Conservation (phyloP, 2,329 filamentous ascomycete species). For the Zymoseptoria crescenta region DNA sequence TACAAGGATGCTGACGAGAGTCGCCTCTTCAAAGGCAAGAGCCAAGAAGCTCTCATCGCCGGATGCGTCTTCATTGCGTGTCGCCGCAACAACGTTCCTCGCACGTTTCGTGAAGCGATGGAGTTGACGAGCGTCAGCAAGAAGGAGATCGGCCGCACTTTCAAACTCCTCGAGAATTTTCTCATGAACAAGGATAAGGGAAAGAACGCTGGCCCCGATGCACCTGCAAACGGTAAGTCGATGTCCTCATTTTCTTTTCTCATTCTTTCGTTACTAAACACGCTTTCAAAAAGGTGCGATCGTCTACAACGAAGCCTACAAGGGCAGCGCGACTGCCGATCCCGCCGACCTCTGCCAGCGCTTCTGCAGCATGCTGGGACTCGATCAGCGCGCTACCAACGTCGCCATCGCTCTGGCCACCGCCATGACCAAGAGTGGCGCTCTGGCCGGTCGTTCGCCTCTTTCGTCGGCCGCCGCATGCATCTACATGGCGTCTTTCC, state of each 20-base stretch:
- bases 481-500: conserved; percentile 89
- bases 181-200: conserved; percentile 64
- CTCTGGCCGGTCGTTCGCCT: conserved; percentile 85
- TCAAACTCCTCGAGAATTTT: conserved; percentile 87
- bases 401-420: conserved; percentile 72
- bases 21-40: conserved; percentile 91
- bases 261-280: conserved; percentile 13
- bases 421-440: conserved; percentile 66
- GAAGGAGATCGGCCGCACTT: conserved; percentile 94
- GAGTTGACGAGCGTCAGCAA: conserved; percentile 88
- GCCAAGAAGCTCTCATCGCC: conserved; percentile 85
- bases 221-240: conserved; percentile 44
- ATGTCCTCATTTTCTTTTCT: not conserved
- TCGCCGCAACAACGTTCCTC: conserved; percentile 75
- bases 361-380: conserved; percentile 76
- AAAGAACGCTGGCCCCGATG: conserved; percentile 31
- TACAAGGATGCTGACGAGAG: conserved; percentile 92
- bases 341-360: conserved; percentile 62
- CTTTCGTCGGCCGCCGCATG: conserved; percentile 89
- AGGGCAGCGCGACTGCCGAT: conserved; percentile 24
- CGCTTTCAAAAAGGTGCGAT: conserved; percentile 18
- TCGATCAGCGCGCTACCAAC: conserved; percentile 68
- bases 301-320: conserved; percentile 23
- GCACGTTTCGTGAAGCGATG: conserved; percentile 92
- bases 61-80: conserved; percentile 97